phyloP scores from a whole-genome alignment of 2,329 filamentous ascomycete genomes.

The Cladosporium sp. region DNA sequence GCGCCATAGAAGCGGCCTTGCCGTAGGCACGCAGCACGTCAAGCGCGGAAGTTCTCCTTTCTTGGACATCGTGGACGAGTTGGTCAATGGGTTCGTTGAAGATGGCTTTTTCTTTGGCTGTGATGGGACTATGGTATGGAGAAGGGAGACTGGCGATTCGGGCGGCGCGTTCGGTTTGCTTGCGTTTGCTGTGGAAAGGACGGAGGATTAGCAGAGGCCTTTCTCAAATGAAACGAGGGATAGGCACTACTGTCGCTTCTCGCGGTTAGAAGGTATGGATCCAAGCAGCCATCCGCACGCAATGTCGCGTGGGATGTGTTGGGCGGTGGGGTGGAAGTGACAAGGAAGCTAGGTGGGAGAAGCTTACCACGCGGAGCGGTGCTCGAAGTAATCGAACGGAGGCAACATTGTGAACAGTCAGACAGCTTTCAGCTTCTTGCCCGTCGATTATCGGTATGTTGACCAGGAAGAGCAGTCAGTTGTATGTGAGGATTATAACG shows the following conservation, averaged over 20 bases:
- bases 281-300: neutral
- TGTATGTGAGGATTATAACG: neutral
- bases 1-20: conserved; percentile 78
- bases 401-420: conserved; percentile 25
- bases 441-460: neutral
- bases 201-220: conserved; percentile 9
- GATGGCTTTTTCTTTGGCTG: conserved; percentile 59
- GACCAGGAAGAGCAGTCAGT: neutral
- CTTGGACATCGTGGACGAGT: conserved; percentile 73
- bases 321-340: neutral
- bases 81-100: conserved; percentile 70
- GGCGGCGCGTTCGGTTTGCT: conserved; percentile 68
- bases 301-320: conserved; percentile 6
- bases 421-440: neutral
- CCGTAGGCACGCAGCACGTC: conserved; percentile 81
- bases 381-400: conserved; percentile 63
- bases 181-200: conserved; percentile 57
- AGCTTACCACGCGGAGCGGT: conserved; percentile 65
- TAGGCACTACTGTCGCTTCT: too few species aligned
- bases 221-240: too few species aligned
- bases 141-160: conserved; percentile 64
- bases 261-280: too few species aligned
- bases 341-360: neutral
- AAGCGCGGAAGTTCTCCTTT: conserved; percentile 58
- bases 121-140: conserved; percentile 62